These are phyloP conservation scores for Aureobasidium leucospermi DNA, from an alignment of 2,329 filamentous ascomycete genomes.

Conservation along the genomic window DNA sequence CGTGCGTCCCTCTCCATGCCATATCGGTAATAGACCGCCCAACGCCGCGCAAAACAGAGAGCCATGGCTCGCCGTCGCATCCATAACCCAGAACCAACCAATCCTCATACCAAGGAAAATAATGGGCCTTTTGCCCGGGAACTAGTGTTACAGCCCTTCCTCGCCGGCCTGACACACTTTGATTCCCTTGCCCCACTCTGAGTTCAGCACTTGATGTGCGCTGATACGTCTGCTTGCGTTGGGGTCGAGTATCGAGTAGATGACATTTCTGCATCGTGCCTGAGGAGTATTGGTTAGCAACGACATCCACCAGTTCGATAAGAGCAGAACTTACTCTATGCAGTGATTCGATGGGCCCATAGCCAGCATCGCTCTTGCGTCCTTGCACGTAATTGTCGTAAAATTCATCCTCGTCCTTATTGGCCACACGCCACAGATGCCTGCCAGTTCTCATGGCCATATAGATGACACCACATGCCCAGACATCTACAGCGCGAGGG, in stretches of 20 bases:
- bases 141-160: constrained; percentile 67
- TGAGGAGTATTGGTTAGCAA: constrained; percentile 33
- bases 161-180: constrained; percentile 94
- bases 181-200: constrained; percentile 97
- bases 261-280: constrained; percentile 96
- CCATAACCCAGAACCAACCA: not conserved
- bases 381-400: constrained; percentile 92
- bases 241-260: constrained; percentile 96
- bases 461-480: constrained; percentile 98
- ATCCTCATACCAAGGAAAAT: not conserved
- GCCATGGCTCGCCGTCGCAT: constrained; percentile 3
- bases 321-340: constrained; percentile 65
- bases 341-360: constrained; percentile 90
- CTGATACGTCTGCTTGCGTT: constrained; percentile 89
- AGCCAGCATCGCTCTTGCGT: constrained; percentile 87
- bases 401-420: constrained; percentile 95
- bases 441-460: constrained; percentile 98
- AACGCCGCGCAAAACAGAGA: constrained; percentile 13
- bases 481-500: constrained; percentile 93
- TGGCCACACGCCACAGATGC: constrained; percentile 93
- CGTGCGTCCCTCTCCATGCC: constrained; percentile 6
- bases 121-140: constrained; percentile 3
- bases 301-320: not conserved
- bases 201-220: constrained; percentile 92
- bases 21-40: not conserved